Conservation (phyloP, 2,329 filamentous ascomycete genomes). For the Monosporascus cannonballus region DNA sequence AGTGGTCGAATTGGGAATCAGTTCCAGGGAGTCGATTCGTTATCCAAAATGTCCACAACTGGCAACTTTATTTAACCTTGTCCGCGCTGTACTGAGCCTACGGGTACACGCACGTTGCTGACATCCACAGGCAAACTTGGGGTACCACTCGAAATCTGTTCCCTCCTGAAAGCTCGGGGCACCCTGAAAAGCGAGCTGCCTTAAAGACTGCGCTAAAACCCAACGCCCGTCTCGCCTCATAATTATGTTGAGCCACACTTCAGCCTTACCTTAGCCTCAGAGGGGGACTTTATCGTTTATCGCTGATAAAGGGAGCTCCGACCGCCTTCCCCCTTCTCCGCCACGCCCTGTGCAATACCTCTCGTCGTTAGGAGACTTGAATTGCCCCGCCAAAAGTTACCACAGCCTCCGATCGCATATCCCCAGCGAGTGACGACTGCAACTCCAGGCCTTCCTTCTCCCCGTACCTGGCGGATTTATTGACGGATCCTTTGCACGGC, state of each 20-base stretch:
- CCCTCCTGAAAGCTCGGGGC: conserved; percentile 18
- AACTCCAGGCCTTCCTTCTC: too few species aligned
- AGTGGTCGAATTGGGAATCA: not conserved
- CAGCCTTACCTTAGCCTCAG: not conserved
- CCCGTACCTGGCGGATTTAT: not conserved
- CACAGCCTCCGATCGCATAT: too few species aligned
- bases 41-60: conserved; percentile 11
- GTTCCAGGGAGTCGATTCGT: conserved; percentile 5
- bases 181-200: conserved; percentile 1
- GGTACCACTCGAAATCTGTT: conserved; percentile 21
- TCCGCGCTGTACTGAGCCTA: too few species aligned
- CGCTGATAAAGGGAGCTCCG: not conserved
- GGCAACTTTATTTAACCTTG: too few species aligned
- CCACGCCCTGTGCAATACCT: not conserved
- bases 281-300: not conserved
- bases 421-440: too few species aligned
- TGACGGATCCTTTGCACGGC: not conserved
- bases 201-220: not conserved
- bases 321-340: not conserved
- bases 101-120: too few species aligned
- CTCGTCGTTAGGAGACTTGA: too few species aligned
- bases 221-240: too few species aligned
- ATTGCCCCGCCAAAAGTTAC: not conserved
- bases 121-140: not conserved
- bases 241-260: not conserved